Conservation (phyloP, 257 asterid species). For the Primulina eburnea region DNA sequence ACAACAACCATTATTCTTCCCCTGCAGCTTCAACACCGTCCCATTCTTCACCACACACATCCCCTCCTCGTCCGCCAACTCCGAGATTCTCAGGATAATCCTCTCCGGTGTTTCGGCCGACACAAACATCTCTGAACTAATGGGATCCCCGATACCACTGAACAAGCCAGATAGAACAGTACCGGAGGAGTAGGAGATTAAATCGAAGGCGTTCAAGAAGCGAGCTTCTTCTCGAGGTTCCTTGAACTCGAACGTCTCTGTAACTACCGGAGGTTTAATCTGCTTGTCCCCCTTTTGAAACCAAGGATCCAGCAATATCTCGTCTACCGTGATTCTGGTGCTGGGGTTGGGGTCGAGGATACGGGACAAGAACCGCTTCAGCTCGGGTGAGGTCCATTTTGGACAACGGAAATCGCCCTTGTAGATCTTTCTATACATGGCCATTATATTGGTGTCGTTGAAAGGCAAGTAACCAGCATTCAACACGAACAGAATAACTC, state of each 20-base stretch:
- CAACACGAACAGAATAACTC: constrained; percentile 43
- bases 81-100: constrained; percentile 27
- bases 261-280: constrained; percentile 7
- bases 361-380: constrained; percentile 36
- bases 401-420: constrained; percentile 53
- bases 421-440: constrained; percentile 47
- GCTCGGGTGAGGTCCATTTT: constrained; percentile 46
- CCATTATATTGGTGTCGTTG: constrained; percentile 47
- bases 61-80: constrained; percentile 33
- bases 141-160: constrained; percentile 15
- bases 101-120: constrained; percentile 35
- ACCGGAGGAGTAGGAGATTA: constrained; percentile 48
- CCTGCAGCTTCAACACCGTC: constrained; percentile 41
- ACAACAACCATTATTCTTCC: constrained; percentile 34
- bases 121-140: not conserved
- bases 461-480: constrained; percentile 54
- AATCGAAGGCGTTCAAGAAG: constrained; percentile 44
- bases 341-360: constrained; percentile 41
- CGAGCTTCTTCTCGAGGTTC: constrained; percentile 8
- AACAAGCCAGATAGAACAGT: constrained; percentile 39
- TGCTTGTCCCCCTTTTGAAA: constrained; percentile 35
- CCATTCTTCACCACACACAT: constrained; percentile 37
- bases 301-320: constrained; percentile 45
- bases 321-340: constrained; percentile 43
- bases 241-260: not conserved